Percentiles rank a stretch among this genome's conserved stretches.
Evolutionary conservation across 192 early-diverging fungal genomes (phyloP).

Genomic region (Helicostylum pulchrum): DNA sequence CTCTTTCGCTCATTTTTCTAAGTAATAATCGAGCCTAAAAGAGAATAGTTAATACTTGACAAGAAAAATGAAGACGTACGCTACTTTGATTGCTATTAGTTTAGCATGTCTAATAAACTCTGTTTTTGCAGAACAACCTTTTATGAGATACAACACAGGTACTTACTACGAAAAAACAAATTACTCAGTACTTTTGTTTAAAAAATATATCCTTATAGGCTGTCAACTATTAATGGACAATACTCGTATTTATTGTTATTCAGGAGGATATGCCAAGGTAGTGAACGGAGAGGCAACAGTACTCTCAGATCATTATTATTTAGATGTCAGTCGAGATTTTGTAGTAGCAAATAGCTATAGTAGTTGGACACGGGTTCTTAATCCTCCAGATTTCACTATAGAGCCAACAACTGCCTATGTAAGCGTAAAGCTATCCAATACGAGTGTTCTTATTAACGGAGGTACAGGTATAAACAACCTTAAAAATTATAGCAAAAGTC

Average conservation of each 20-base stretch:
- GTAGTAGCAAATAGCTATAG: background rate
- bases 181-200: no score
- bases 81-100: no score
- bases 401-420: background rate
- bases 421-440: conserved; percentile 2
- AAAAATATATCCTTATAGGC: no score
- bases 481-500: background rate
- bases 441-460: conserved; percentile 2
- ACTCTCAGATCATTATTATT: background rate
- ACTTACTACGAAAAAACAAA: no score
- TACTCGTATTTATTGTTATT: conserved; percentile 5
- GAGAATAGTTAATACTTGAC: no score
- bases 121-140: no score
- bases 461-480: conserved; percentile 1
- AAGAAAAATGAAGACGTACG: no score
- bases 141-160: no score
- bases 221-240: conserved; percentile 2
- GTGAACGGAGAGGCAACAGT: background rate
- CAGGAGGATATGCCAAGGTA: background rate
- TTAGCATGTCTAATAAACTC: no score
- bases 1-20: no score
- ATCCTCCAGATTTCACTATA: background rate
- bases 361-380: background rate
- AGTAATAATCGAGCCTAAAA: no score
- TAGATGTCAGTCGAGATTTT: conserved; percentile 2